Evolutionary conservation across 495 filamentous ascomycete species (phyloP).

Genomic region (Glonium stellatum): DNA sequence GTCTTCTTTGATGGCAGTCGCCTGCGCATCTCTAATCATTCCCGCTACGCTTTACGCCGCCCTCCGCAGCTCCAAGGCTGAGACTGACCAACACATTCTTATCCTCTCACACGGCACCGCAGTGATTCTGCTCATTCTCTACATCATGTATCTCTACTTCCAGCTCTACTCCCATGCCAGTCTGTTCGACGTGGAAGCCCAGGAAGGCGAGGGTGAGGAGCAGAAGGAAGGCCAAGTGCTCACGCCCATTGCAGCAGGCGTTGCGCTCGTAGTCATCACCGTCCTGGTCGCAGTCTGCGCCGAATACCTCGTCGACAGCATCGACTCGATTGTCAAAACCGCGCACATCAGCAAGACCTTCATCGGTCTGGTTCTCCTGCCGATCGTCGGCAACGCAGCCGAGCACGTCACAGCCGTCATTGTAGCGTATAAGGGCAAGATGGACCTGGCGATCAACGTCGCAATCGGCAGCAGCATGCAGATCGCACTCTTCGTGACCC

Average conservation of each 20-base stretch:
- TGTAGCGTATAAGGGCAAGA: slow-evolving; percentile 90
- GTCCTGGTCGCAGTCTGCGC: slow-evolving; percentile 83
- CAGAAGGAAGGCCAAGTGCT: slow-evolving; percentile 53
- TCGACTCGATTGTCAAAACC: slow-evolving; percentile 77
- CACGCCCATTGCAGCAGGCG: slow-evolving; percentile 61
- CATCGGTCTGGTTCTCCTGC: slow-evolving; percentile 89
- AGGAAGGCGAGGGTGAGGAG: slow-evolving; percentile 37
- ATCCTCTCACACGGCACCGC: slow-evolving; percentile 83
- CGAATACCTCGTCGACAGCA: slow-evolving; percentile 88
- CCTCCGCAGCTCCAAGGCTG: slow-evolving; percentile 36
- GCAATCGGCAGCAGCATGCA: slow-evolving; percentile 91
- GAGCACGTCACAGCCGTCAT: slow-evolving; percentile 95
- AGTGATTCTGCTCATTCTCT: slow-evolving; percentile 80
- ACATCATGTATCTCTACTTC: slow-evolving; percentile 86
- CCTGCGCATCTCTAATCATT: slow-evolving; percentile 86
- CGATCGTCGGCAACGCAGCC: slow-evolving; percentile 95
- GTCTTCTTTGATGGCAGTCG: slow-evolving; percentile 90
- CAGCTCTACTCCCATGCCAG: slow-evolving; percentile 75
- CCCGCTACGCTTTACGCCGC: slow-evolving; percentile 72
- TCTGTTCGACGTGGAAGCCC: slow-evolving; percentile 66
- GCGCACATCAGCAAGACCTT: slow-evolving; percentile 91
- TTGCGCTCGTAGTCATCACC: slow-evolving; percentile 69
- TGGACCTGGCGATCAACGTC: slow-evolving; percentile 93
- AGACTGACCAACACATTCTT: slow-evolving; percentile 60
- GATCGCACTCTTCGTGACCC: slow-evolving; percentile 89